These are phyloP conservation scores for Aegilops tauschii DNA, from an alignment of 176 grass and related monocot species.

Conservation along the genomic window DNA sequence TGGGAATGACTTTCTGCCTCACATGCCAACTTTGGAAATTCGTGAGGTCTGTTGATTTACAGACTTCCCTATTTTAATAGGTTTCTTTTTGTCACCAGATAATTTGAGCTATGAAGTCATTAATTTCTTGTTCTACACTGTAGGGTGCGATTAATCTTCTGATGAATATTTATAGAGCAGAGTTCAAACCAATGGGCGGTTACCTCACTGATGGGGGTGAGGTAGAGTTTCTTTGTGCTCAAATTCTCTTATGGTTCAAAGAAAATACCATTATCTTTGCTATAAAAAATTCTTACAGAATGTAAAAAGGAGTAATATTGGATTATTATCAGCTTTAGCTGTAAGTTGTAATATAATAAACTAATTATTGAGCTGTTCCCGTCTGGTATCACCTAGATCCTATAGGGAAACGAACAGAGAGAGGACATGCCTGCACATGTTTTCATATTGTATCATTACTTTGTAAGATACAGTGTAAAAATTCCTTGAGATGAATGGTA, in stretches of 20 bases:
- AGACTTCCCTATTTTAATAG: background rate
- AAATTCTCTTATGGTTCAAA: slow-evolving; percentile 21
- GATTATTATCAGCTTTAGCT: background rate
- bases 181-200: slow-evolving; percentile 86
- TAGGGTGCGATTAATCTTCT: slow-evolving; percentile 94
- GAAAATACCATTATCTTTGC: background rate
- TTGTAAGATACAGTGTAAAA: background rate
- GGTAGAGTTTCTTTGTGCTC: slow-evolving; percentile 55
- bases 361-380: background rate
- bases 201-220: slow-evolving; percentile 91
- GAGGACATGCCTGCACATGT: background rate
- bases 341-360: slow-evolving; percentile 3
- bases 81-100: background rate
- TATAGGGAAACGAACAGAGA: background rate
- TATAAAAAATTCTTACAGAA: slow-evolving; percentile 1
- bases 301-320: background rate
- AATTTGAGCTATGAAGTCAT: slow-evolving; percentile 1
- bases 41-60: slow-evolving; percentile 75
- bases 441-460: background rate
- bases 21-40: slow-evolving; percentile 98
- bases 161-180: slow-evolving; percentile 84
- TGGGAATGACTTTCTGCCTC: slow-evolving; percentile 96
- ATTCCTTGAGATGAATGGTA: slow-evolving; percentile 3
- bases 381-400: background rate
- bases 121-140: slow-evolving; percentile 34